phyloP scores from a whole-genome alignment of 1,284 basidiomycete genomes.

The Ceratobasidium sp. region DNA sequence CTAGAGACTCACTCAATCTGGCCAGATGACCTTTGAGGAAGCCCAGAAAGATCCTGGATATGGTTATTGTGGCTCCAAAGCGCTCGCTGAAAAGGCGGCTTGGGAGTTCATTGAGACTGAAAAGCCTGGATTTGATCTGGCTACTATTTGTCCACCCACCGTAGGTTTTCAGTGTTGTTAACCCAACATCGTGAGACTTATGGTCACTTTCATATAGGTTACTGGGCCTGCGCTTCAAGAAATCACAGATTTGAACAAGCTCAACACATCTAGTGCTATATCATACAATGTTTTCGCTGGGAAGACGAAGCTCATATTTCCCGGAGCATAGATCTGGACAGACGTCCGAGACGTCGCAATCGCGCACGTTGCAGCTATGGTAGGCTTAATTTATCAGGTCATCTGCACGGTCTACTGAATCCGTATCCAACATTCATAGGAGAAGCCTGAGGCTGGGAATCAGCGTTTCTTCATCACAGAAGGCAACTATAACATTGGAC shows the following conservation, averaged over 20 bases:
- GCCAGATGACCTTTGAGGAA: conserved; percentile 26
- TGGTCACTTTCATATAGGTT: conserved; percentile 35
- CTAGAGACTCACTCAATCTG: background rate
- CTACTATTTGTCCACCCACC: conserved; percentile 43
- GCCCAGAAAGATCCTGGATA: conserved; percentile 10
- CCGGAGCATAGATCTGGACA: conserved; percentile 16
- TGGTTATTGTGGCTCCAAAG: conserved; percentile 50
- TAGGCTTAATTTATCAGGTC: background rate
- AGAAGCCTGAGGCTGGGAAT: conserved; percentile 24
- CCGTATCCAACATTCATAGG: conserved; percentile 3
- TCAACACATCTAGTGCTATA: conserved; percentile 50
- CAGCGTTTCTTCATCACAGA: conserved; percentile 37
- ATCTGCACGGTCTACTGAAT: background rate
- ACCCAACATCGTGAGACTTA: background rate
- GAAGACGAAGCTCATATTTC: background rate
- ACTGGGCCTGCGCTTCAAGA: conserved; percentile 52
- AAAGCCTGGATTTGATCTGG: conserved; percentile 44
- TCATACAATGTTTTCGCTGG: conserved; percentile 37
- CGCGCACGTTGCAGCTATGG: conserved; percentile 21
- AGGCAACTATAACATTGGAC: conserved; percentile 41
- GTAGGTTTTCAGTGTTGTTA: conserved; percentile 7
- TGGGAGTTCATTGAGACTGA: conserved; percentile 45
- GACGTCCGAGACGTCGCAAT: conserved; percentile 38
- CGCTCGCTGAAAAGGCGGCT: conserved; percentile 48
- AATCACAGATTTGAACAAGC: conserved; percentile 48